Base-by-base conservation (phyloP, 352 stramenopile species). In the Phytophthora kernoviae region DNA sequence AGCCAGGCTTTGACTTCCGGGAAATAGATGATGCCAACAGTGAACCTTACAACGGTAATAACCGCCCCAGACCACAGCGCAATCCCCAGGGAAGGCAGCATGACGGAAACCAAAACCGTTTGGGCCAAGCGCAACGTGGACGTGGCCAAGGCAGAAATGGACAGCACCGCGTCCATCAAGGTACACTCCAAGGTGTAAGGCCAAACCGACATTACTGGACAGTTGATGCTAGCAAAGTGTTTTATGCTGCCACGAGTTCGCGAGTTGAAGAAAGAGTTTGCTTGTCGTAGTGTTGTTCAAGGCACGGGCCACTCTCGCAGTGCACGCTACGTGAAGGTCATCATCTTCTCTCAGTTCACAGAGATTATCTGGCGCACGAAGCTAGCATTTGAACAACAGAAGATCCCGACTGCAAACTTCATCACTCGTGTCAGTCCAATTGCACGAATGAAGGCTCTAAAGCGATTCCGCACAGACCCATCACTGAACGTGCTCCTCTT, bases 401-500 rank as follows among this genome's bases (percentile, higher is more conserved):
- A 72, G 0, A 71, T 93, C 18, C 40, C 27, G 6, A 83, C 63
- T 2, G 75, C 74, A 0, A 68, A 84, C 30, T 91, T 91, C 34
- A 79, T 91, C 26, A 63, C 65, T 1, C 64, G 63, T 17, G 54
- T 80, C 0, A 62, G 21, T 0, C 39, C 73, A 5, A 59, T 52
- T n/a, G 27, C 48, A 12, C 79, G 82, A 5, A 81, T 83, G 68
- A 37, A 73, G 22, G 42, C 75, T 20, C 62, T 93, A 9, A 50
- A 67, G 2, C 47, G 50, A 26, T 93, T 93, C 34, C 60, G 65
- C 21, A 53, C 69, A 17, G 61, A 90, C 62, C 64, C 76, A 40
- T 67, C 78, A 37, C 65, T 87, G 18, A 96, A 96, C 39, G 84
- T 98, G 18, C 82, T 99, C 26, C 68, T 99, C 18, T 67, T 99